Percentiles rank a stretch among this genome's conserved stretches.
These are phyloP conservation scores for Colletotrichum musicola DNA, from an alignment of 2,329 filamentous ascomycete genomes.

Conservation along the genomic window DNA sequence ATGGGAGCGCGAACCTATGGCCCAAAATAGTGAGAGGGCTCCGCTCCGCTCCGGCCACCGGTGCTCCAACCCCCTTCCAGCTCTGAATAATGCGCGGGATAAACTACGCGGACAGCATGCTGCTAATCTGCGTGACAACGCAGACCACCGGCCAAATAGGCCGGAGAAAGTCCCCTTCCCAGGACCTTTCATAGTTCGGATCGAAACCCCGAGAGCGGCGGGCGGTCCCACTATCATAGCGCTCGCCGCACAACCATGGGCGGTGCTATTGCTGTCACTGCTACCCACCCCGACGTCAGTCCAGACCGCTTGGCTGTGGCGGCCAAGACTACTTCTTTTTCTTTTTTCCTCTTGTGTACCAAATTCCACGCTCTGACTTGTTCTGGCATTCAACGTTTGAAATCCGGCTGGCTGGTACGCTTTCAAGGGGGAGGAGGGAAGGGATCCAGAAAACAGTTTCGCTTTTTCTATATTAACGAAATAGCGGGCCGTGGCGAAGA, in stretches of 20 bases:
- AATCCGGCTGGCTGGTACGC: slow-evolving; percentile 7
- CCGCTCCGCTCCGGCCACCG: slow-evolving; percentile 36
- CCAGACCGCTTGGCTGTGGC: slow-evolving; percentile 2
- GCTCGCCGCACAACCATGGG: slow-evolving; percentile 10
- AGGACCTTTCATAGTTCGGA: slow-evolving; percentile 19
- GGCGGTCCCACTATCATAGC: slow-evolving; percentile 14
- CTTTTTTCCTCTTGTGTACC: neutral
- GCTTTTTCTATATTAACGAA: slow-evolving; percentile 34
- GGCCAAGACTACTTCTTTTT: slow-evolving; percentile 5
- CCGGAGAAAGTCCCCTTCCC: slow-evolving; percentile 2
- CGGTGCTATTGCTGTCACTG: slow-evolving; percentile 10
- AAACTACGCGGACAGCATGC: neutral
- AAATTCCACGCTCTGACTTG: slow-evolving; percentile 1
- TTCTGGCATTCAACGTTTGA: too few species aligned
- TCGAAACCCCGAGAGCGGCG: slow-evolving; percentile 18
- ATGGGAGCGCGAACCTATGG: slow-evolving; percentile 15
- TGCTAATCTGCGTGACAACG: too few species aligned
- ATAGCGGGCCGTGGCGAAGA: slow-evolving; percentile 16
- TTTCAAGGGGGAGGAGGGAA: neutral
- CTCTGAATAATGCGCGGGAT: neutral
- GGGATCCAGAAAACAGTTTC: slow-evolving; percentile 33
- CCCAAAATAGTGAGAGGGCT: slow-evolving; percentile 35
- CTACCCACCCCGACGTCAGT: slow-evolving; percentile 15
- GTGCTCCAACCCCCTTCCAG: neutral
- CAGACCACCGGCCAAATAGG: neutral